Percentiles rank a stretch among this genome's conserved stretches.
Conservation (phyloP, 164 flowering plant genomes). For the Vitis vinifera region ASM3070453v1 NC_081818.1:751001-751500, state of each 20-base stretch:
- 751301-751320: constrained; percentile 70
- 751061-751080: constrained; percentile 32
- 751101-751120: constrained; percentile 41
- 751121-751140: constrained; percentile 53
- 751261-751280: constrained; percentile 58
- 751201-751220: constrained; percentile 49
- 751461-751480: constrained; percentile 49
- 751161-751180: constrained; percentile 70
- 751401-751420: constrained; percentile 75
- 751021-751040: constrained; percentile 16
- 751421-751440: constrained; percentile 53
- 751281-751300: constrained; percentile 64
- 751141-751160: constrained; percentile 77
- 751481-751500: constrained; percentile 87
- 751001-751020: constrained; percentile 21
- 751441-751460: constrained; percentile 56
- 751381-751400: constrained; percentile 75
- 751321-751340: constrained; percentile 37
- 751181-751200: constrained; percentile 86
- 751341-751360: constrained; percentile 69
- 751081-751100: constrained; percentile 57
- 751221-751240: constrained; percentile 52
- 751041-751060: constrained; percentile 25
- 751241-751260: constrained; percentile 48
- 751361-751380: constrained; percentile 52